These are phyloP conservation scores for Graphilbum sp. DNA, from an alignment of 2,329 filamentous ascomycete genomes.

Conservation along the genomic window DNA sequence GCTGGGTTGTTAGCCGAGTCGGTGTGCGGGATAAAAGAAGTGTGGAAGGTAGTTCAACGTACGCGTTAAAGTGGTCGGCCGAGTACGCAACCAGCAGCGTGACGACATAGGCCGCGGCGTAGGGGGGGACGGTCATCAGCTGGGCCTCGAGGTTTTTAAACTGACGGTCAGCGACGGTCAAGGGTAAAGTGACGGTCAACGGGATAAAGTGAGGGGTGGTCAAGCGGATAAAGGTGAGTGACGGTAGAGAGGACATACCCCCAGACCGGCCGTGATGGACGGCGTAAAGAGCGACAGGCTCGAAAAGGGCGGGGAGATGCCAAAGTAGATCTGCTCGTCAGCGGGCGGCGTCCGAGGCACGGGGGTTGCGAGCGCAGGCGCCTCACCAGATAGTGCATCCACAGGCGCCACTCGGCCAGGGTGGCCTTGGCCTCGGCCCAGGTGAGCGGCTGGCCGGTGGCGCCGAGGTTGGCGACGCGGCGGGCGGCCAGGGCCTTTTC, in stretches of 20 bases:
- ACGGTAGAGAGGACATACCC: constrained; percentile 5
- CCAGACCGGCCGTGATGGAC: constrained; percentile 35
- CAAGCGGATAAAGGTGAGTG: no score
- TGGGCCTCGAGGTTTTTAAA: constrained; percentile 32
- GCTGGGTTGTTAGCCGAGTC: constrained; percentile 9
- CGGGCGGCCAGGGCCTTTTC: constrained; percentile 39
- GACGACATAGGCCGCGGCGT: constrained; percentile 30
- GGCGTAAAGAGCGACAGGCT: constrained; percentile 29
- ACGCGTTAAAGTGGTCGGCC: constrained; percentile 26
- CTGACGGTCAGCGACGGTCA: no score
- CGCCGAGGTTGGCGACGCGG: constrained; percentile 27
- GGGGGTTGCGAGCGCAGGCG: no score
- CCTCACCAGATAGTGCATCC: constrained; percentile 41
- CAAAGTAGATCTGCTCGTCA: constrained; percentile 16
- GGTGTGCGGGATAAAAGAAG: no score
- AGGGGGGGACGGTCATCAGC: constrained; percentile 52
- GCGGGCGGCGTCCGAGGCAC: no score
- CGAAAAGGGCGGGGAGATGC: constrained; percentile 16
- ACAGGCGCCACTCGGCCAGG: constrained; percentile 47
- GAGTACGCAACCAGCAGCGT: constrained; percentile 24
- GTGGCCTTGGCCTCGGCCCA: constrained; percentile 55
- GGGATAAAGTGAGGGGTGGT: no score
- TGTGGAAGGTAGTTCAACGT: no score
- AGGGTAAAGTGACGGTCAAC: no score
- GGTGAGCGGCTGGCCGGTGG: constrained; percentile 42